Evolutionary conservation across 345 rosid species (phyloP), one percentile per base, ranked within the genome.

Genomic region (Lumnitzera racemosa): DNA sequence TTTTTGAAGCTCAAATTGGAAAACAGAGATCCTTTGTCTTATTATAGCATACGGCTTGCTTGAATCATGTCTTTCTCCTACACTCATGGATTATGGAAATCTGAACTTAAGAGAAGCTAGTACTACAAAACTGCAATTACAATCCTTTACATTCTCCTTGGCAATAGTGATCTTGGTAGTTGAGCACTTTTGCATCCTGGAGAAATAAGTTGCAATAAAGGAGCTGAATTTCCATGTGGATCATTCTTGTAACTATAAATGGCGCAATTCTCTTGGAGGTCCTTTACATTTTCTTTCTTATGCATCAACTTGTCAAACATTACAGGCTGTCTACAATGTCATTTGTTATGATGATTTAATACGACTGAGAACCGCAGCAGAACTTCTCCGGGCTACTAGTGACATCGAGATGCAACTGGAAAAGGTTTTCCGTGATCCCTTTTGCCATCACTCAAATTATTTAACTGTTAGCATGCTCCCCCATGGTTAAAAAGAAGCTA

Each of bases 311-410:
- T 54, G 53, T 12, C 31, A 53, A 59, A 64, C 70, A 31, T 64
- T 63, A 17, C 63, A 91, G 98, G 85, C 81, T 4, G 84, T 73
- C 10, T 92, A 83, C 74, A 87, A 92, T 72, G 96, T 92, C 67
- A 85, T 83, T 31, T 67, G 80, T 72, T 92, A 92, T 68, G 73
- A 62, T 49, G 88, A 82, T 63, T 71, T 47, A 66, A 71, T 68
- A 11, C 78, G 94, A 62, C 65, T 92, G 52, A 81, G 62, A 80
- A 89, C 98, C 23, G 96, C 81, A 47, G 81, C 88, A 13, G 96
- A 89, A 64, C 94, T 92, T 53, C 70, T 89, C 57, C 82, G 74
- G 24, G 91, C 92, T 24, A 87, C 98, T 6, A 73, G 57, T 31
- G 83, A 89, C 54, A 89, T 89, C 41, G 98, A 89, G 80, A 68